Evolutionary conservation across 2,329 filamentous ascomycete genomes (phyloP).

Genomic region (Sporothrix brunneoviolacea): DNA sequence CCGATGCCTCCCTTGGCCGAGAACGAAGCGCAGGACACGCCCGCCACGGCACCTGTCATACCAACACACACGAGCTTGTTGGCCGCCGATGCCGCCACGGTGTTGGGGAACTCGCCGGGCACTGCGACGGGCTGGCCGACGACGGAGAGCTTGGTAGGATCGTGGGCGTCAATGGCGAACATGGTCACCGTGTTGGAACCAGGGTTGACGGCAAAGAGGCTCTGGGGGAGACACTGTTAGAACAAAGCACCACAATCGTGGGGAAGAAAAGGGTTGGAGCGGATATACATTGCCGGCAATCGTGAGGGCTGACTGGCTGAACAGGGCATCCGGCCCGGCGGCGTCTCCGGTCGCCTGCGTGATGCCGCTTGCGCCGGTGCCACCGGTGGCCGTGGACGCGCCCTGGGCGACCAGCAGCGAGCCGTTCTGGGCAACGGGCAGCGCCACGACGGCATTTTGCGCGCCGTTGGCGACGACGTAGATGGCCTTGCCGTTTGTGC

Average conservation of each 20-base stretch:
- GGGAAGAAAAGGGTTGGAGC: constrained; percentile 20
- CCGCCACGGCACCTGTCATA: constrained; percentile 36
- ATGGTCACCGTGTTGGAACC: constrained; percentile 45
- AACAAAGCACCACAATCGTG: not conserved
- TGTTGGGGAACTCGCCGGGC: constrained; percentile 47
- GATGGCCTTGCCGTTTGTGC: constrained; percentile 8
- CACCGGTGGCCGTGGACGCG: constrained; percentile 4
- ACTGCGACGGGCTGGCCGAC: constrained; percentile 37
- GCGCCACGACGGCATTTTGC: constrained; percentile 9
- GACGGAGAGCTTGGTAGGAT: constrained; percentile 39
- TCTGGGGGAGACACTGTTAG: constrained; percentile 26
- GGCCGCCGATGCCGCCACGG: constrained; percentile 40
- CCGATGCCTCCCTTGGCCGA: constrained; percentile 29
- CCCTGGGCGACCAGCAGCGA: not conserved
- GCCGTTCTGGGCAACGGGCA: constrained; percentile 9
- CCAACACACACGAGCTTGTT: constrained; percentile 41
- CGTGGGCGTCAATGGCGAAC: constrained; percentile 34
- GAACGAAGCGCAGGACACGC: constrained; percentile 39
- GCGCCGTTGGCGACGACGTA: constrained; percentile 7
- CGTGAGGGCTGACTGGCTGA: constrained; percentile 17
- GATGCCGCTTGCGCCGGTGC: not conserved
- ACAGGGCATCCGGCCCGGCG: constrained; percentile 7
- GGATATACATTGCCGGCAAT: constrained; percentile 22
- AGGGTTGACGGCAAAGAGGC: constrained; percentile 49
- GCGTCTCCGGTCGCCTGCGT: not conserved